phyloP scores from a whole-genome alignment of 148 eudicot species.

The Rhododendron henanense region DNA sequence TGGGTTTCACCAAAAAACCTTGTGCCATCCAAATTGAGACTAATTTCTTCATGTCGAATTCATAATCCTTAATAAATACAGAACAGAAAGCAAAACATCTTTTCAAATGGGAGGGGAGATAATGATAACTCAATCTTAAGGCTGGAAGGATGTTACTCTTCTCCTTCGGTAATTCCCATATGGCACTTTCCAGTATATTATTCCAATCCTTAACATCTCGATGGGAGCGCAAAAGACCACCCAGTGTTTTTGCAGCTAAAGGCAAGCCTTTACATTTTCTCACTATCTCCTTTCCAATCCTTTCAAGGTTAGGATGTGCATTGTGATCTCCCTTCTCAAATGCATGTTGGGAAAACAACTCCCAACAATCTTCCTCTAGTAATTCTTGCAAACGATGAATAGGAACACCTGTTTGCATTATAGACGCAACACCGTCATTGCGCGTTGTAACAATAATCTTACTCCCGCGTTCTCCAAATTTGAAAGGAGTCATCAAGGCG shows the following conservation, averaged over 20 bases:
- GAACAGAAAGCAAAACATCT: constrained; percentile 10
- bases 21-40: not conserved
- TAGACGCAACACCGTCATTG: not conserved
- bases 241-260: constrained; percentile 25
- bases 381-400: not conserved
- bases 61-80: not conserved
- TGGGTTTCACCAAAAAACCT: not conserved
- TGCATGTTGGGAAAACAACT: not conserved
- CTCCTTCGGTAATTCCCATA: constrained; percentile 13
- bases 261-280: constrained; percentile 36
- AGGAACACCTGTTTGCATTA: not conserved
- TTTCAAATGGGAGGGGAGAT: constrained; percentile 1
- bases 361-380: constrained; percentile 3
- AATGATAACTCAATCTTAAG: constrained; percentile 8
- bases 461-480: not conserved
- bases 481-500: not conserved
- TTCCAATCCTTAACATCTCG: constrained; percentile 18
- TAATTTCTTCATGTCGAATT: not conserved
- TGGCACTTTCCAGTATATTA: constrained; percentile 1
- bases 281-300: constrained; percentile 13
- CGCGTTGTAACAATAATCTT: not conserved
- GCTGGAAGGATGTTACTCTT: constrained; percentile 19
- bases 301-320: not conserved
- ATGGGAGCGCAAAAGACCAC: constrained; percentile 13
- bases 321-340: not conserved